Conservation (phyloP, 345 rosid genomes). For the Melaleuca quinquenervia region DNA sequence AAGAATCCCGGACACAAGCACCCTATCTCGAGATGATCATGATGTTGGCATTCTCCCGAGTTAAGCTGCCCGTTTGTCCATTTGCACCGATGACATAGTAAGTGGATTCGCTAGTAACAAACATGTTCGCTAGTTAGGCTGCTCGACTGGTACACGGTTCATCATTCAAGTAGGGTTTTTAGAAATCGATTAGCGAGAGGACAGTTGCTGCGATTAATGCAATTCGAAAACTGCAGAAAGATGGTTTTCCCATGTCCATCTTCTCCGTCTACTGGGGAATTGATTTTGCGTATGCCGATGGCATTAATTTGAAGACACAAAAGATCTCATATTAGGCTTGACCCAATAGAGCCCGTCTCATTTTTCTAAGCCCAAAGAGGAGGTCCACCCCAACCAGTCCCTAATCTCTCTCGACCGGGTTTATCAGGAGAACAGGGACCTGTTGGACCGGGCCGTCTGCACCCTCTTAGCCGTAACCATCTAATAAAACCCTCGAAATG, state of each 20-base stretch:
- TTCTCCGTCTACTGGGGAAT: neutral
- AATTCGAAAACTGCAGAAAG: neutral
- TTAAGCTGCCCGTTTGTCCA: neutral
- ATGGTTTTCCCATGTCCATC: fast-evolving
- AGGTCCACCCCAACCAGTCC: neutral
- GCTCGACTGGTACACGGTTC: neutral
- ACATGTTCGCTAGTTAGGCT: neutral
- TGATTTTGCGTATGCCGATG: neutral
- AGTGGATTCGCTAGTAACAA: neutral
- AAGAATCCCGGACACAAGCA: neutral
- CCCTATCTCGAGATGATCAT: neutral
- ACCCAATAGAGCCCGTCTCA: neutral
- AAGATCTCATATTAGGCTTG: neutral
- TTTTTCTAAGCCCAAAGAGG: neutral
- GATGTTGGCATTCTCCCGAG: neutral
- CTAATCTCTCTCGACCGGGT: neutral
- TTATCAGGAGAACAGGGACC: neutral
- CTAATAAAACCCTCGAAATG: neutral
- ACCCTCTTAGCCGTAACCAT: neutral
- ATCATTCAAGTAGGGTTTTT: neutral
- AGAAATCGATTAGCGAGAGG: neutral
- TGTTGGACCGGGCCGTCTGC: neutral
- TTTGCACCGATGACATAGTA: neutral
- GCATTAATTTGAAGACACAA: neutral
- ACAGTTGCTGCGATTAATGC: neutral